Conservation (phyloP, 1,284 basidiomycete species). For the Rhodotorula sp. region DNA sequence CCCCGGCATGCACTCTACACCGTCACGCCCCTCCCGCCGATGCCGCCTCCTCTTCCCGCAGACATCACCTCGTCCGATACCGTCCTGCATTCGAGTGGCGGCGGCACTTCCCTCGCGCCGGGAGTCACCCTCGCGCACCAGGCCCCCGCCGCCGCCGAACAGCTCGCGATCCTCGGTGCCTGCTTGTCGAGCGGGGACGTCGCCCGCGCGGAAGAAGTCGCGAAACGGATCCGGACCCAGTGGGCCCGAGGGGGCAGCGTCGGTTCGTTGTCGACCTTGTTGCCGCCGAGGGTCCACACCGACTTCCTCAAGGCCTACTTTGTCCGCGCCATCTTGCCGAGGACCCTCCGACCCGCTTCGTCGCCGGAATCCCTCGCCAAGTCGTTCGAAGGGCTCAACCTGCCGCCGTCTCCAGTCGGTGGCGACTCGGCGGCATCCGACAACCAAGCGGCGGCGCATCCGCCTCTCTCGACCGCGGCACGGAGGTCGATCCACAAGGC, state of each 20-base stretch:
- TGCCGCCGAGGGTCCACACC: conserved; percentile 41
- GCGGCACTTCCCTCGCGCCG: conserved; percentile 43
- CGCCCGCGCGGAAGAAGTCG: conserved; percentile 44
- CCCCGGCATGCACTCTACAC: conserved; percentile 28
- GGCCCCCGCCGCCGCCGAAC: conserved; percentile 58
- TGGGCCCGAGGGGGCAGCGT: conserved; percentile 25
- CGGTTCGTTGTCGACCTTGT: conserved; percentile 25
- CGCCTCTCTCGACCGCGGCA: not conserved
- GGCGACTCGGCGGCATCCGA: not conserved
- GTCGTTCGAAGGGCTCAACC: not conserved
- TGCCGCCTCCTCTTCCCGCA: conserved; percentile 38
- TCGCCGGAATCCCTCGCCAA: not conserved
- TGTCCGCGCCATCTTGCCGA: conserved; percentile 30
- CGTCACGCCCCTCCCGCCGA: conserved; percentile 32
- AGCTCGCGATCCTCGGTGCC: conserved; percentile 71
- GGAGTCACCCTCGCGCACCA: conserved; percentile 43
- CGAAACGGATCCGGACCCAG: conserved; percentile 29
- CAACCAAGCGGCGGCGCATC: not conserved
- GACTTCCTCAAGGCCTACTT: conserved; percentile 44
- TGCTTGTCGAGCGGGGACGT: conserved; percentile 71
- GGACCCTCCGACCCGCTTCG: not conserved
- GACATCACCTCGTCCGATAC: conserved; percentile 21
- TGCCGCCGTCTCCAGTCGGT: not conserved
- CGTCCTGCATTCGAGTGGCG: not conserved
- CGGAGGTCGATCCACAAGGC: conserved; percentile 31